Percentiles rank a stretch among this genome's conserved stretches.
Evolutionary conservation across 208 protist species (phyloP).

Genomic region (Crithidia sp.): DNA sequence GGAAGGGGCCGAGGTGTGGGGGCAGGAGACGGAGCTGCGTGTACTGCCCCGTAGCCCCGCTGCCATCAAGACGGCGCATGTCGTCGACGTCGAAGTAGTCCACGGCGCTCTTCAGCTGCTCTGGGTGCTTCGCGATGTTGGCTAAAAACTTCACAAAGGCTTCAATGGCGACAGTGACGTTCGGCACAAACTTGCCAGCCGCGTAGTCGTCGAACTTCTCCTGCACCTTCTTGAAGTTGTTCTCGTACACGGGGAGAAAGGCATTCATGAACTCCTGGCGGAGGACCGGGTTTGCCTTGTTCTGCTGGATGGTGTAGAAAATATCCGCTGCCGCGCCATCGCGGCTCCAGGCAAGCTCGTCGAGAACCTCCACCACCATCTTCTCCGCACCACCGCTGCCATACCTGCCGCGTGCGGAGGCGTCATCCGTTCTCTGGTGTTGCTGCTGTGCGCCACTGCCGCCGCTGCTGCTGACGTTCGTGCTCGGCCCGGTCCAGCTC

Average conservation of each 20-base stretch:
- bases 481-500: conserved; percentile 64
- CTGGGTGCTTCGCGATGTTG: conserved; percentile 43
- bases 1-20: conserved; percentile 67
- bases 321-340: conserved; percentile 85
- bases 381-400: conserved; percentile 31
- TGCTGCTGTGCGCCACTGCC: conserved; percentile 3
- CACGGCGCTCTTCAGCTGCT: conserved; percentile 35
- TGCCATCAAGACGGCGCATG: conserved; percentile 25
- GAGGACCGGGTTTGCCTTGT: conserved; percentile 60
- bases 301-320: conserved; percentile 75
- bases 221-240: conserved; percentile 55
- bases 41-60: conserved; percentile 46
- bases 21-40: conserved; percentile 73
- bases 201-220: conserved; percentile 74
- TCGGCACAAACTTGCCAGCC: conserved; percentile 85
- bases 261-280: conserved; percentile 81
- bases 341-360: conserved; percentile 67
- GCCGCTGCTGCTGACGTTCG: conserved; percentile 11
- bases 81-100: conserved; percentile 52
- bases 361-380: conserved; percentile 76
- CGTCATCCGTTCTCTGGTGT: conserved; percentile 11
- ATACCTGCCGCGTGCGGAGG: background rate
- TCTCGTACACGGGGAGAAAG: conserved; percentile 74
- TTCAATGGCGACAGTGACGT: conserved; percentile 80
- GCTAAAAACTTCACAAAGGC: conserved; percentile 76